These are phyloP conservation scores for Elsinoe perseae DNA, from an alignment of 2,329 filamentous ascomycete species.

Conservation along the genomic window DNA sequence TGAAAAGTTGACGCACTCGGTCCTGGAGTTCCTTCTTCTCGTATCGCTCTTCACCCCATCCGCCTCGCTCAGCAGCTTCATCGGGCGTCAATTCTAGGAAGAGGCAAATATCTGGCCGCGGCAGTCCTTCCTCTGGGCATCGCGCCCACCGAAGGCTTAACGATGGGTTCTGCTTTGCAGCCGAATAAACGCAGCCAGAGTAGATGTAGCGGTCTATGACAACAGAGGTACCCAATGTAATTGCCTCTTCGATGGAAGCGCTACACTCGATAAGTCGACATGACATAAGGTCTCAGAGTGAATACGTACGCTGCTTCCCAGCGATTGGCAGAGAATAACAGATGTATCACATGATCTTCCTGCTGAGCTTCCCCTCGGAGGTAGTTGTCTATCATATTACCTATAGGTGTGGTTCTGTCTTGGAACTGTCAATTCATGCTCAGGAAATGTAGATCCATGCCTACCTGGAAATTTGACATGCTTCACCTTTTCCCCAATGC, in stretches of 20 bases:
- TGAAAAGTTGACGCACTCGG: slow-evolving; percentile 68
- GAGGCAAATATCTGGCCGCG: slow-evolving; percentile 76
- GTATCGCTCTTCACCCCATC: slow-evolving; percentile 82
- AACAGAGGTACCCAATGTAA: slow-evolving; percentile 63
- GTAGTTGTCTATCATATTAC: slow-evolving; percentile 78
- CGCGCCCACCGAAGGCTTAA: slow-evolving; percentile 73
- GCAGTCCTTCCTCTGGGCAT: slow-evolving; percentile 75
- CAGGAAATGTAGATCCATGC: slow-evolving; percentile 9
- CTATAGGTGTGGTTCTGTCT: slow-evolving; percentile 80
- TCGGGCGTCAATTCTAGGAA: slow-evolving; percentile 76
- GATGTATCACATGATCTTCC: slow-evolving; percentile 82
- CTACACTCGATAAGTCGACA: slow-evolving; percentile 21
- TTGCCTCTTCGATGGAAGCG: slow-evolving; percentile 32
- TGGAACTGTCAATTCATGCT: slow-evolving; percentile 4
- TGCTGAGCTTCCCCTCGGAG: slow-evolving; percentile 63
- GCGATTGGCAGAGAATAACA: slow-evolving; percentile 83
- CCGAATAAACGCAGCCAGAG: slow-evolving; percentile 86
- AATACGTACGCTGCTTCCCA: slow-evolving; percentile 58
- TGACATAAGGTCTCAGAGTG: background rate
- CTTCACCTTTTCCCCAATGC: slow-evolving; percentile 46
- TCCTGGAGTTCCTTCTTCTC: slow-evolving; percentile 78
- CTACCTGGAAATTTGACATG: slow-evolving; percentile 61
- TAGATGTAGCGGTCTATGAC: slow-evolving; percentile 93
- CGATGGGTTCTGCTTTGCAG: slow-evolving; percentile 68
- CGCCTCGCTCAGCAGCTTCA: slow-evolving; percentile 67